phyloP scores from a whole-genome alignment of 1,139 yeast species.

The Blastobotrys malaysiensis region DNA sequence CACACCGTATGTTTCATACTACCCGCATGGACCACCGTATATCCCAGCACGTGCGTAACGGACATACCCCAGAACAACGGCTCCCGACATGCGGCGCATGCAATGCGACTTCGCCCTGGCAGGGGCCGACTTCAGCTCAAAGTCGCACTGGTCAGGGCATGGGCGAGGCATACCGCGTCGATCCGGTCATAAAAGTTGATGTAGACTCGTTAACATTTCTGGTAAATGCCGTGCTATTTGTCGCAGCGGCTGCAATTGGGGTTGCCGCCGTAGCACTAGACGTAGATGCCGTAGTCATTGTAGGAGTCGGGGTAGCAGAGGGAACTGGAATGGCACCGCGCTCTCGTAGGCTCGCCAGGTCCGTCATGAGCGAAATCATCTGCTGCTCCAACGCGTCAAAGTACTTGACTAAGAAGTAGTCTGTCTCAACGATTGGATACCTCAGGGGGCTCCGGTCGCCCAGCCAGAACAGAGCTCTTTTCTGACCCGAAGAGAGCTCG shows the following conservation, averaged over 20 bases:
- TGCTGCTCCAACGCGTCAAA: conserved; percentile 35
- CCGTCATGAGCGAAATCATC: conserved; percentile 12
- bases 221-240: neutral
- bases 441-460: conserved; percentile 26
- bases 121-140: no score
- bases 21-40: neutral
- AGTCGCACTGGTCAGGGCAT: neutral
- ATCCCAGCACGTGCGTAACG: neutral
- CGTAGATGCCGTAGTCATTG: neutral
- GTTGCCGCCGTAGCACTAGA: neutral
- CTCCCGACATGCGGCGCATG: no score
- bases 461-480: conserved; percentile 7
- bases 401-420: conserved; percentile 49
- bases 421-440: conserved; percentile 61
- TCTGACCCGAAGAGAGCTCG: neutral
- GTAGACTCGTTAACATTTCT: neutral
- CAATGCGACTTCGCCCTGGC: neutral
- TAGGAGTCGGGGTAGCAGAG: neutral
- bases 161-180: neutral
- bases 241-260: neutral
- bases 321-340: neutral
- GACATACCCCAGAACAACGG: neutral
- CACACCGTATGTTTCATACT: neutral
- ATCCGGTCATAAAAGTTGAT: neutral
- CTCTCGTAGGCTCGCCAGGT: neutral